Base-by-base conservation (phyloP, 2,329 filamentous ascomycete genomes). In the Fusarium sp. region DNA sequence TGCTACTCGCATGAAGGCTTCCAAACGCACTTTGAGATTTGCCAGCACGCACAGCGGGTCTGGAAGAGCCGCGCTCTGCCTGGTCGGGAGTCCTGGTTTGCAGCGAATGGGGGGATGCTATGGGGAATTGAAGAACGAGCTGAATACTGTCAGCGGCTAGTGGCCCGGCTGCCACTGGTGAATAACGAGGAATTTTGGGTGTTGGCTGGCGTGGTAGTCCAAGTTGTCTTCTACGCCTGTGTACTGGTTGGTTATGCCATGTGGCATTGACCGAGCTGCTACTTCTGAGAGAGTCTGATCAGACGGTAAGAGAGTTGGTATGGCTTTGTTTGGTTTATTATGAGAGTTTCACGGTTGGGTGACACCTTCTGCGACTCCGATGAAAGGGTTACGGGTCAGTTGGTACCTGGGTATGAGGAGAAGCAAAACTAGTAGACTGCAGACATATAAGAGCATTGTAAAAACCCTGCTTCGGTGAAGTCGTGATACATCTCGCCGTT, bases 381-480 rank as follows among this genome's bases (percentile, higher is more conserved):
- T 10, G 25, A 45, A 19, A 25, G 9, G 44, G 5, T 7, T 4
- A 27, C 4, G 9, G 19, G 8, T 10, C 19, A 18, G 0, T 27
- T 14, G 2, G 6, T 27, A 4, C 5, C 2, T 21, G 12, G 0
- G 10, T 15, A 21, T 27, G 44, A 2, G 21, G 11, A 21, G 6
- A 1, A 21, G 25, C 6, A 45, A 45, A 45, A 25, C 44, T 45
- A 15, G 18, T 7, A 27, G 5, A 27, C 21, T 27, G 44, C 44
- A 45, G 27, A 21, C 5, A 27, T 27, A 6, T 10, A 10, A 14
- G 9, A 27, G 5, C 27, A 4, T 27, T 27, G 25, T 21, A 45
- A 45, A 21, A 0, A 21, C 0, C 0, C 3, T 10, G 5, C 0
- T 6, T 7, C 23, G 0, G 12, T 14, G 4, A 14, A 45, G 1